These are phyloP conservation scores for Tulasnella sp. DNA, from an alignment of 768 basidiomycete genomes.

Conservation along the genomic window DNA sequence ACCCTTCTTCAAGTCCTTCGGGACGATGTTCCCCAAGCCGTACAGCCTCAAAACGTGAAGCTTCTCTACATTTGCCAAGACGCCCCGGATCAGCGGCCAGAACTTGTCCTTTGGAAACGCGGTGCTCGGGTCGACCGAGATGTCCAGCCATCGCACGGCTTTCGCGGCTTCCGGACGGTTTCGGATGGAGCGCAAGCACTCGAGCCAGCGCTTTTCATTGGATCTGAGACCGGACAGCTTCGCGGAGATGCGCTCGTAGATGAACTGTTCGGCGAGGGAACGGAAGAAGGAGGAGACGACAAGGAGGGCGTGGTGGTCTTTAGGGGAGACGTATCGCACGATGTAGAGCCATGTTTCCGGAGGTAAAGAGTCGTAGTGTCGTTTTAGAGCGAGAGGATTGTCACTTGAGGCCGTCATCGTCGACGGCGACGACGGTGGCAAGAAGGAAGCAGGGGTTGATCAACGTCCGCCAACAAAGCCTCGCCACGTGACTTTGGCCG, in stretches of 20 bases:
- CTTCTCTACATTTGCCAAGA: background rate
- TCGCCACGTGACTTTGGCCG: background rate
- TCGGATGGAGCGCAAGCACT: background rate
- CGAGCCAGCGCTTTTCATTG: background rate
- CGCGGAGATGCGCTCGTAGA: background rate
- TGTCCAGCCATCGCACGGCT: background rate
- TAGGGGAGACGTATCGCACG: background rate
- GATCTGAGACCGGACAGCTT: background rate
- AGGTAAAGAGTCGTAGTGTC: background rate
- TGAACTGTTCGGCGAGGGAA: background rate
- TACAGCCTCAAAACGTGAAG: background rate
- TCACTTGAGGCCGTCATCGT: background rate
- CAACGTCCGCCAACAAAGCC: background rate
- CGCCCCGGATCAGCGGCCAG: background rate
- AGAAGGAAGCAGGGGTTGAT: background rate
- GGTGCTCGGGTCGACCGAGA: background rate
- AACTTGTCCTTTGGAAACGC: background rate
- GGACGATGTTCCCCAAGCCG: background rate
- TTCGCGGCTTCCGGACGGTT: background rate
- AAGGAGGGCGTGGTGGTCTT: background rate
- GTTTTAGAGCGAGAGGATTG: background rate
- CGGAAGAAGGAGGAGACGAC: background rate
- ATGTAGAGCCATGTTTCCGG: background rate
- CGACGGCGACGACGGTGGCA: background rate
- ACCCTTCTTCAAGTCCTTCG: background rate